Conservation (phyloP, 108 stramenopile species). For the Seminavis robusta region DNA sequence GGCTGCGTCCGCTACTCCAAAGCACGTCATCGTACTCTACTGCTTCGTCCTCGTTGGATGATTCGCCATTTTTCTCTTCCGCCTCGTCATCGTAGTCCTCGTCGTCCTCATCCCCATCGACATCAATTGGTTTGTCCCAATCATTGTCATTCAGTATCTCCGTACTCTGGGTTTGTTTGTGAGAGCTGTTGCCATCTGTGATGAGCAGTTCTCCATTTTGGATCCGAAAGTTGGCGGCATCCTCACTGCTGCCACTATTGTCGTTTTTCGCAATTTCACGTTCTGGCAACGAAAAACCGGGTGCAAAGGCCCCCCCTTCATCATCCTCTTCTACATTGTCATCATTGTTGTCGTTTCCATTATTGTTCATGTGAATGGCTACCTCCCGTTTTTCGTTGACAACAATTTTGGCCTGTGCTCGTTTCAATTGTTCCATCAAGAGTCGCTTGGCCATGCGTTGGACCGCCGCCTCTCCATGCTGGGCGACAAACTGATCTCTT, state of each 20-base stretch:
- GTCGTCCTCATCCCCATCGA: slow-evolving; percentile 18
- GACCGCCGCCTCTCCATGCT: slow-evolving; percentile 23
- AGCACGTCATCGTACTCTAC: not conserved
- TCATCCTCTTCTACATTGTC: too few relatives aligned
- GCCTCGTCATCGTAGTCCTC: slow-evolving; percentile 19
- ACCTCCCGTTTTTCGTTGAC: not conserved
- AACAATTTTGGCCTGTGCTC: not conserved
- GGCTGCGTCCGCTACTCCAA: not conserved
- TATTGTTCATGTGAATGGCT: not conserved
- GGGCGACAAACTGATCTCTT: slow-evolving; percentile 40
- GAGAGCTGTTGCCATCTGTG: not conserved
- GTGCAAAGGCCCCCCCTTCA: too few relatives aligned
- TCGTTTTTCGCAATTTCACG: not conserved
- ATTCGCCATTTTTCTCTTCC: too few relatives aligned
- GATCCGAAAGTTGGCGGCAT: not conserved
- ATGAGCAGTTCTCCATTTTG: not conserved
- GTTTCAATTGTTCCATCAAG: slow-evolving; percentile 49
- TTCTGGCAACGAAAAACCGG: not conserved
- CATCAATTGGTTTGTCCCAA: not conserved
- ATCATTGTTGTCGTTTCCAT: not conserved
- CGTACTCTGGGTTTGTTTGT: too few relatives aligned
- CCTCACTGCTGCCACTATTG: not conserved
- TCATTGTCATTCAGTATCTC: too few relatives aligned
- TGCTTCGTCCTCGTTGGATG: not conserved
- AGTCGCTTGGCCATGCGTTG: slow-evolving; percentile 74